These are phyloP conservation scores for Exophiala viscosa DNA, from an alignment of 2,329 filamentous ascomycete species.

Conservation along the genomic window DNA sequence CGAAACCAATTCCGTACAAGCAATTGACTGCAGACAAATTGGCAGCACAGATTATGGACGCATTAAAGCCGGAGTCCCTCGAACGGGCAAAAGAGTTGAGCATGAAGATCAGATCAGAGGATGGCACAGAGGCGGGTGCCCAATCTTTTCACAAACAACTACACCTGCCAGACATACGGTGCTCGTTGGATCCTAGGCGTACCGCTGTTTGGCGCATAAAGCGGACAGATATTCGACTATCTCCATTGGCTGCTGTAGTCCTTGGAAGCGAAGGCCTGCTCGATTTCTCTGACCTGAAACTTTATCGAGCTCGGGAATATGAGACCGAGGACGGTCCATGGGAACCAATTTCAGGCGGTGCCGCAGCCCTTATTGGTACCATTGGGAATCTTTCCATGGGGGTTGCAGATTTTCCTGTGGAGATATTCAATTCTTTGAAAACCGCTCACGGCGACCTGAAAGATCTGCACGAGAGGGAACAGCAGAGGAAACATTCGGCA, in stretches of 20 bases:
- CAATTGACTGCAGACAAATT: conserved; percentile 64
- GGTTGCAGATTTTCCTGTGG: conserved; percentile 66
- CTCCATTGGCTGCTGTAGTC: conserved; percentile 67
- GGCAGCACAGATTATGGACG: conserved; percentile 60
- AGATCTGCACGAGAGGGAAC: conserved; percentile 21
- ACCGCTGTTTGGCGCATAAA: conserved; percentile 73
- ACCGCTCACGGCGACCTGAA: conserved; percentile 25
- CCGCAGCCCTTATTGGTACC: conserved; percentile 77
- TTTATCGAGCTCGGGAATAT: conserved; percentile 64
- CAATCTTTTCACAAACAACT: conserved; percentile 70
- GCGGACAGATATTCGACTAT: conserved; percentile 63
- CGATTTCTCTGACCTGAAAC: conserved; percentile 66
- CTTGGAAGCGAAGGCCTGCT: conserved; percentile 63
- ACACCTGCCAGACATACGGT: conserved; percentile 63
- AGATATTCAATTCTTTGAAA: conserved; percentile 47
- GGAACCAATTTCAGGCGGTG: conserved; percentile 74
- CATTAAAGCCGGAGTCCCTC: conserved; percentile 58
- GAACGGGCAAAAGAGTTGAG: conserved; percentile 58
- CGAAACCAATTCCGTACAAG: conserved; percentile 65
- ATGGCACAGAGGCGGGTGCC: conserved; percentile 60
- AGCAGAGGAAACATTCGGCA: not conserved
- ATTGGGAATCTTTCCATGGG: conserved; percentile 76
- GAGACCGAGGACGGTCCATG: conserved; percentile 73
- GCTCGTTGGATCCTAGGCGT: conserved; percentile 63
- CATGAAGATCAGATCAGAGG: conserved; percentile 62